These are phyloP conservation scores for Argentina anserina DNA, from an alignment of 306 rosid species.

Conservation along the genomic window DNA sequence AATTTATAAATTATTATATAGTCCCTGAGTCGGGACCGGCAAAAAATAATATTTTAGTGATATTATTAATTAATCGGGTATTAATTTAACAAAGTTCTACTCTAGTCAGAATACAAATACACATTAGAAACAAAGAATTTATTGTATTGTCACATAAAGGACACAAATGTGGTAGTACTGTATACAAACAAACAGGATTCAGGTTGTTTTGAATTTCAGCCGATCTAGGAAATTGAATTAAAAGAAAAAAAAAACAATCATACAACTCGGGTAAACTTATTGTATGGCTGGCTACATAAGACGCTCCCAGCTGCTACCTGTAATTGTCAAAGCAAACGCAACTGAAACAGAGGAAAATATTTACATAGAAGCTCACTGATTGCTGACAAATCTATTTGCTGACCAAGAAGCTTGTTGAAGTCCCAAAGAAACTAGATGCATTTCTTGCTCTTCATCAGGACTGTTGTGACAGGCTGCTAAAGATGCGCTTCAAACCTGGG, in stretches of 20 bases:
- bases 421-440: background rate
- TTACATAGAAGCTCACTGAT: slow-evolving; percentile 38
- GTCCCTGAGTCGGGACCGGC: too few species aligned
- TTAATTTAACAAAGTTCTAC: too few species aligned
- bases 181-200: slow-evolving; percentile 4
- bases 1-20: too few species aligned
- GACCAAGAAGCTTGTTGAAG: slow-evolving; percentile 24
- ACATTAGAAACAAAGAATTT: slow-evolving; percentile 12
- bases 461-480: slow-evolving; percentile 73
- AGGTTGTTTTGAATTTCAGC: background rate
- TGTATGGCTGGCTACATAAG: background rate
- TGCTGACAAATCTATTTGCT: slow-evolving; percentile 14
- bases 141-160: slow-evolving; percentile 32
- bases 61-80: too few species aligned
- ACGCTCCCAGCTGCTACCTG: slow-evolving; percentile 30
- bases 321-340: slow-evolving; percentile 31
- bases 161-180: slow-evolving; percentile 6
- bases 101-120: background rate
- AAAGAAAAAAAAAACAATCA: background rate
- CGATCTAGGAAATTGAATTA: background rate
- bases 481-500: slow-evolving; percentile 89
- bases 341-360: slow-evolving; percentile 21
- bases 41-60: too few species aligned
- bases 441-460: slow-evolving; percentile 22
- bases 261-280: background rate